A percentile compares a stretch with the other conserved stretches of the same genome.
phyloP scores from a whole-genome alignment of 495 filamentous ascomycete genomes.

The Neurospora terricola region DNA sequence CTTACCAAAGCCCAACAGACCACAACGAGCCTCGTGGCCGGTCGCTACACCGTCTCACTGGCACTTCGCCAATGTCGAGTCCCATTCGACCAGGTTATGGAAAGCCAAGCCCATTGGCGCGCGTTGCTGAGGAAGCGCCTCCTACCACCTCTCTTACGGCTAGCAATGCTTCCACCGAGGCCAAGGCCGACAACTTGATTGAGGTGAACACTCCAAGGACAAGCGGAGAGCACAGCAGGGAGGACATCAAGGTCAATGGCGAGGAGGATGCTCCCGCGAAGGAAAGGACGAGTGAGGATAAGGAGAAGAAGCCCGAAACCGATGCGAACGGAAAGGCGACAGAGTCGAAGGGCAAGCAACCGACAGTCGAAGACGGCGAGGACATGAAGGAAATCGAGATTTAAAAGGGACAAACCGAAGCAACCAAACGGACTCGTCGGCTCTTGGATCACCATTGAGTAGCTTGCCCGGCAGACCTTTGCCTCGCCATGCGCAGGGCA shows the following conservation, averaged over 20 bases:
- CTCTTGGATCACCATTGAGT: neutral
- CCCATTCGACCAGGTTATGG: slow-evolving; percentile 42
- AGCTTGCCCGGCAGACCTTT: neutral
- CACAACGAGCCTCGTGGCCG: slow-evolving; percentile 35
- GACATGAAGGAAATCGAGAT: slow-evolving; percentile 53
- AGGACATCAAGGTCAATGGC: slow-evolving; percentile 19
- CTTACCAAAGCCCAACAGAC: slow-evolving; percentile 41
- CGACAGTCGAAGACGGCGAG: slow-evolving; percentile 27
- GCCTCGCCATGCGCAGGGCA: neutral
- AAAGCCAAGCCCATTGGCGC: slow-evolving; percentile 40
- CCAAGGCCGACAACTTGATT: slow-evolving; percentile 15
- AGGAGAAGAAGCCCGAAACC: slow-evolving; percentile 10
- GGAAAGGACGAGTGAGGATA: slow-evolving; percentile 10
- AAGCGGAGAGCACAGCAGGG: slow-evolving; percentile 36
- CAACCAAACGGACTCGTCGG: neutral
- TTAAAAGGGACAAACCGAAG: slow-evolving; percentile 12
- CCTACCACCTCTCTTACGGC: slow-evolving; percentile 6
- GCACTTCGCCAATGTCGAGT: slow-evolving; percentile 41
- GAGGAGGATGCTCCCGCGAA: slow-evolving; percentile 15
- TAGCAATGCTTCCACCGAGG: slow-evolving; percentile 7
- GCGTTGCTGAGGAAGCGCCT: slow-evolving; percentile 40
- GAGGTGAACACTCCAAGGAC: slow-evolving; percentile 44
- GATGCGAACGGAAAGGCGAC: slow-evolving; percentile 11
- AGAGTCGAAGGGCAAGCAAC: slow-evolving; percentile 24
- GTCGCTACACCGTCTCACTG: slow-evolving; percentile 43